A percentile compares a stretch with the other conserved stretches of the same genome.
Evolutionary conservation across 164 flowering plant species (phyloP).

Genomic region (Vitis rupestris): DNA sequence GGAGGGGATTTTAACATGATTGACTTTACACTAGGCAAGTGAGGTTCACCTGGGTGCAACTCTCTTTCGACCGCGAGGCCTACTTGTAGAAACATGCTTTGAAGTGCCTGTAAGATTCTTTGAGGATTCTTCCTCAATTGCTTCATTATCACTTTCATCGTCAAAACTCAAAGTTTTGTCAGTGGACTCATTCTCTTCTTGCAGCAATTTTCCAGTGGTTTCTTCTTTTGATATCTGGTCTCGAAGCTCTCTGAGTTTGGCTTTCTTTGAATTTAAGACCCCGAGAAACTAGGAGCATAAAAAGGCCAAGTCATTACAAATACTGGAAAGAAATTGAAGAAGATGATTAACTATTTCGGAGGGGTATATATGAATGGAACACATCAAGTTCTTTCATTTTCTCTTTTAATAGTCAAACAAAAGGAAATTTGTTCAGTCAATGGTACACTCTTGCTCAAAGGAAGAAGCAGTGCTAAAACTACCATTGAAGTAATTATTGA

Average conservation of each 20-base stretch:
- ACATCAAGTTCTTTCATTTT: neutral
- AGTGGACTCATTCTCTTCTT: constrained; percentile 56
- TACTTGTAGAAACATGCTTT: constrained; percentile 27
- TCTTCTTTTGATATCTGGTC: constrained; percentile 45
- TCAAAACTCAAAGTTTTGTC: constrained; percentile 64
- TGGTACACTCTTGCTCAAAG: too few species aligned
- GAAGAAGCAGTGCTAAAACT: neutral
- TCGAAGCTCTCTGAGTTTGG: constrained; percentile 76
- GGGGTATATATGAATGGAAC: neutral
- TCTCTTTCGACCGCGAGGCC: constrained; percentile 46
- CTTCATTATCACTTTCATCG: constrained; percentile 40
- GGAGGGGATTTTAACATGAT: too few species aligned
- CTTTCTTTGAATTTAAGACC: constrained; percentile 80
- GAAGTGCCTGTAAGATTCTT: constrained; percentile 38
- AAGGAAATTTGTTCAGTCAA: too few species aligned
- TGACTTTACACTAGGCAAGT: neutral
- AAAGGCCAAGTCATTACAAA: neutral
- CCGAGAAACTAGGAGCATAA: constrained; percentile 57
- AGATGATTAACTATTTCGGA: neutral
- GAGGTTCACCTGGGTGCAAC: constrained; percentile 15
- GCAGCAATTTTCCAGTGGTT: constrained; percentile 24
- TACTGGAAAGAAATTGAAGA: neutral
- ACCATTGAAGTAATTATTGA: neutral
- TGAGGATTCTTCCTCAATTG: constrained; percentile 31
- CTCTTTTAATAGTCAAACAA: too few species aligned